Percentiles rank a stretch among this genome's conserved stretches.
Conservation (phyloP, 164 flowering plant species). For the Magnolia officinalis region DNA sequence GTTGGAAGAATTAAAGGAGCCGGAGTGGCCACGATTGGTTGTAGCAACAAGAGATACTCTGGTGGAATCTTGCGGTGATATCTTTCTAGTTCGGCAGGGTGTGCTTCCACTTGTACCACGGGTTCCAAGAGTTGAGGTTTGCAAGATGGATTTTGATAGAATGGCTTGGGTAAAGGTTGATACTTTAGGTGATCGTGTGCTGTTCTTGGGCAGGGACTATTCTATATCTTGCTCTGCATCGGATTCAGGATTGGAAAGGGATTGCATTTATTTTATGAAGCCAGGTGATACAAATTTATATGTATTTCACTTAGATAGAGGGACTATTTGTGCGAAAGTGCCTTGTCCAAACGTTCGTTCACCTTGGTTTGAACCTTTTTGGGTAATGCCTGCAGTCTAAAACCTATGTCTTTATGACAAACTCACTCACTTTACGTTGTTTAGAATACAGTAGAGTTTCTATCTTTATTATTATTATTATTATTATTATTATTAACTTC, state of each 20-base stretch:
- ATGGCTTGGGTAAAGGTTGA: neutral
- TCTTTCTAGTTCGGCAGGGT: neutral
- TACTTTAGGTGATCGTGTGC: neutral
- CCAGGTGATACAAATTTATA: neutral
- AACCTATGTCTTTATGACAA: neutral
- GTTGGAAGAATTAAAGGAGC: neutral
- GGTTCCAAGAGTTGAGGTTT: neutral
- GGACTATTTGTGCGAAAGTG: neutral
- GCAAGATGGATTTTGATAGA: neutral
- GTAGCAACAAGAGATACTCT: neutral
- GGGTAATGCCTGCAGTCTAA: neutral
- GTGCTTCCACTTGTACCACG: neutral
- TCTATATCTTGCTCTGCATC: neutral
- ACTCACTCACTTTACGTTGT: neutral
- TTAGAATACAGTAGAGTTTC: no score
- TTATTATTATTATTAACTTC: no score
- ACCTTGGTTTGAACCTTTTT: neutral
- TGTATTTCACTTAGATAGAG: neutral
- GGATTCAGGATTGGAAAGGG: neutral
- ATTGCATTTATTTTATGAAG: neutral
- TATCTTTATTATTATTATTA: no score
- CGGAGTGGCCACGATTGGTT: neutral
- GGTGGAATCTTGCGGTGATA: neutral
- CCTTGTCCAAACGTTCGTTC: neutral
- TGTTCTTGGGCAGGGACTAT: neutral